These are phyloP conservation scores for Ajuga reptans DNA, from an alignment of 305 asterid genomes.

Conservation along the genomic window DNA sequence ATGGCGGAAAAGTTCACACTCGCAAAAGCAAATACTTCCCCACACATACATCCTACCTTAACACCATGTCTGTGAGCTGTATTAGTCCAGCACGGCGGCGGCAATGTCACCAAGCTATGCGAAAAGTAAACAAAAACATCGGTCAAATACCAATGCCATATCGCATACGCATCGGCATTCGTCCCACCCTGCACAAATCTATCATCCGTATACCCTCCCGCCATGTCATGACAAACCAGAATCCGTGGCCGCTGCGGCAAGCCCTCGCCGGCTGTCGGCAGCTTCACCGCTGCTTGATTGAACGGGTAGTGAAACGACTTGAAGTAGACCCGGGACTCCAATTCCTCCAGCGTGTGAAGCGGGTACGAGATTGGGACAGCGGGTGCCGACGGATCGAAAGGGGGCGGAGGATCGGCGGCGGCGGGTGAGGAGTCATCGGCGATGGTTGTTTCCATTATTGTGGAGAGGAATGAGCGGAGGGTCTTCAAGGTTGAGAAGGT, in stretches of 20 bases:
- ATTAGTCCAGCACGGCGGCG: constrained; percentile 92
- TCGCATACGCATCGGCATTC: constrained; percentile 60
- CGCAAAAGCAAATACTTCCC: background rate
- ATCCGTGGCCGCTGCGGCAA: constrained; percentile 57
- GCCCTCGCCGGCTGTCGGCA: constrained; percentile 24
- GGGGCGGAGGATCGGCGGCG: constrained; percentile 39
- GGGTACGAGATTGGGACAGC: constrained; percentile 73
- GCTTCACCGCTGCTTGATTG: constrained; percentile 49
- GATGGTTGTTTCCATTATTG: constrained; percentile 26
- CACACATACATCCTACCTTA: constrained; percentile 40
- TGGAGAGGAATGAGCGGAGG: constrained; percentile 31
- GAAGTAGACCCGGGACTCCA: constrained; percentile 65
- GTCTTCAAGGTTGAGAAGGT: constrained; percentile 34
- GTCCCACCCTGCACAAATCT: constrained; percentile 71
- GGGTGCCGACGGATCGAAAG: constrained; percentile 58
- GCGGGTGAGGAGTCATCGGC: constrained; percentile 17
- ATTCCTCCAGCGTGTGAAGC: constrained; percentile 64
- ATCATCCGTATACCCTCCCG: constrained; percentile 83
- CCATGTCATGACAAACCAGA: constrained; percentile 88
- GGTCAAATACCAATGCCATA: constrained; percentile 95
- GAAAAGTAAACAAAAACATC: constrained; percentile 93
- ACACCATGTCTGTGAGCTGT: constrained; percentile 86
- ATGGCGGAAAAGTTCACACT: background rate
- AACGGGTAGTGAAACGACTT: constrained; percentile 74
- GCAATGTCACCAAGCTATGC: constrained; percentile 75